phyloP scores from a whole-genome alignment of 257 asterid species.

The Solanum sparsipilum region DNA sequence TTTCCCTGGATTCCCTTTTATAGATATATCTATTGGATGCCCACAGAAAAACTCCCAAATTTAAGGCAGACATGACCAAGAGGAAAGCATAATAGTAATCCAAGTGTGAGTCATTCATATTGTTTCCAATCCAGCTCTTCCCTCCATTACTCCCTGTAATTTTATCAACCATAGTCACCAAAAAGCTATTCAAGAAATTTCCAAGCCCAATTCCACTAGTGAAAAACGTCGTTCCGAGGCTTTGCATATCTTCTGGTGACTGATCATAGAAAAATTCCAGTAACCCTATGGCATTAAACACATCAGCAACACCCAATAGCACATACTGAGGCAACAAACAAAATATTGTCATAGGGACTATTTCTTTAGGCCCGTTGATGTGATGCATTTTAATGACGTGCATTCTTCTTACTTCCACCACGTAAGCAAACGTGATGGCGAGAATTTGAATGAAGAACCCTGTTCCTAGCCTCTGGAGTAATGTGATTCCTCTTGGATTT shows the following conservation, averaged over 20 bases:
- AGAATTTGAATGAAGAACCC: conserved; percentile 54
- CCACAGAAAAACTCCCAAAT: conserved; percentile 39
- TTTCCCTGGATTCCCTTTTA: conserved; percentile 42
- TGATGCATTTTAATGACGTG: conserved; percentile 16
- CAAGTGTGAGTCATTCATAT: conserved; percentile 68
- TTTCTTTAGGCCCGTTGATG: conserved; percentile 15
- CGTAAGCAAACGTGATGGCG: conserved; percentile 48
- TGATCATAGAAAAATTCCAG: conserved; percentile 82
- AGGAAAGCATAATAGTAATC: conserved; percentile 68
- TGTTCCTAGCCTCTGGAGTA: conserved; percentile 54
- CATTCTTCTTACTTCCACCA: conserved; percentile 37
- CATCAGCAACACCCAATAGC: conserved; percentile 62
- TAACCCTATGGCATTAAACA: conserved; percentile 68
- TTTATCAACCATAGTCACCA: conserved; percentile 64
- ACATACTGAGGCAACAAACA: conserved; percentile 60
- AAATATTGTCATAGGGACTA: conserved; percentile 67
- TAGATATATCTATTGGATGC: conserved; percentile 57
- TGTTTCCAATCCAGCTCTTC: conserved; percentile 82
- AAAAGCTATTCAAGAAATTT: conserved; percentile 70
- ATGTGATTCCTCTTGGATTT: conserved; percentile 65
- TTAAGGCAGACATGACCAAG: conserved; percentile 31
- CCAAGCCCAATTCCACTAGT: conserved; percentile 84
- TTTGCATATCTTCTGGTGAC: conserved; percentile 80
- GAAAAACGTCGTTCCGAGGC: conserved; percentile 76
- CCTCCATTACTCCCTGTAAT: conserved; percentile 43